A percentile compares a stretch with the other conserved stretches of the same genome.
phyloP scores from a whole-genome alignment of 1,284 basidiomycete genomes.

The Apiotrichum porosum region DNA sequence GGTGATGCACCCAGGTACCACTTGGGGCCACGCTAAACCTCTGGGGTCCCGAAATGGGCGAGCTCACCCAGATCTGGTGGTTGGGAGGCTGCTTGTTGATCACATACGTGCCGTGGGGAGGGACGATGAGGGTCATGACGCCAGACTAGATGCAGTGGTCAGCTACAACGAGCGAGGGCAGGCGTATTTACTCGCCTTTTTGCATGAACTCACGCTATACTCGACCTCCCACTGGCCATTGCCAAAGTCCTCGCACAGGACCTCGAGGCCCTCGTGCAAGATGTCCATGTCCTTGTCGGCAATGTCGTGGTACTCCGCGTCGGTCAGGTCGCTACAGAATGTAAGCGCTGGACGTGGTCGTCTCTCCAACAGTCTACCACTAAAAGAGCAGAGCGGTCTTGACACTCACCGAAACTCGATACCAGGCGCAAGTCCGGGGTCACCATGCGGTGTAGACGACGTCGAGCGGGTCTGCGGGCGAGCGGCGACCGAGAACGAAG shows the following conservation, averaged over 20 bases:
- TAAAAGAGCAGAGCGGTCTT: too few relatives aligned
- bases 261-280: conserved; percentile 74
- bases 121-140: conserved; percentile 81
- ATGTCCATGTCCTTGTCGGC: conserved; percentile 78
- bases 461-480: too few relatives aligned
- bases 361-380: too few relatives aligned
- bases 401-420: too few relatives aligned
- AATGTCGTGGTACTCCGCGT: conserved; percentile 63
- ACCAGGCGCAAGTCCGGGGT: too few relatives aligned
- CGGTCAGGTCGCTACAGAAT: conserved; percentile 15
- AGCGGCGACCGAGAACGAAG: too few relatives aligned
- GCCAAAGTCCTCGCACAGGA: conserved; percentile 61
- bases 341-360: too few relatives aligned
- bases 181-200: too few relatives aligned
- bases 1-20: conserved; percentile 65
- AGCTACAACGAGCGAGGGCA: conserved; percentile 2
- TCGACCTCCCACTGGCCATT: conserved; percentile 73
- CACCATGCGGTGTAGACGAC: too few relatives aligned
- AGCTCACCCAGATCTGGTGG: conserved; percentile 97
- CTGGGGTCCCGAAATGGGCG: conserved; percentile 82
- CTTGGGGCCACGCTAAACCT: conserved; percentile 69
- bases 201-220: conserved; percentile 68
- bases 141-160: conserved; percentile 59
- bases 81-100: conserved; percentile 99
- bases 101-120: conserved; percentile 87